phyloP scores from a whole-genome alignment of 2,329 filamentous ascomycete genomes.

The Monilinia polystroma region DNA sequence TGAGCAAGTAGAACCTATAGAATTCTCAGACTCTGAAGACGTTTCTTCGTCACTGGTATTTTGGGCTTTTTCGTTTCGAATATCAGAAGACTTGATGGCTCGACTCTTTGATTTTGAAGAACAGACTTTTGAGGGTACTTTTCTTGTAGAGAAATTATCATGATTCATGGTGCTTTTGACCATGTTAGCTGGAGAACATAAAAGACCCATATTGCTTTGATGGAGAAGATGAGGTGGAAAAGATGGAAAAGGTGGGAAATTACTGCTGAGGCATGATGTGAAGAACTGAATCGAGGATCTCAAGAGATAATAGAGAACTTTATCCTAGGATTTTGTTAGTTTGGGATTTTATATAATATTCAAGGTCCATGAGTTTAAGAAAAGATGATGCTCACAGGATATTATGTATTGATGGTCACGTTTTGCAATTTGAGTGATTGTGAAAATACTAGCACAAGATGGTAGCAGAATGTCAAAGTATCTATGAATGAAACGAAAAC shows the following conservation, averaged over 20 bases:
- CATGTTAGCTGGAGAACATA: not conserved
- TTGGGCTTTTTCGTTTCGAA: not conserved
- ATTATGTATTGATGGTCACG: not conserved
- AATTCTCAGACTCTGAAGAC: too few species aligned
- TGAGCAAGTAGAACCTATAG: not conserved
- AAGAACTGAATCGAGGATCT: too few species aligned
- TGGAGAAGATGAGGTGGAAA: not conserved
- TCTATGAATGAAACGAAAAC: too few species aligned
- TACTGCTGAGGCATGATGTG: conserved; percentile 8
- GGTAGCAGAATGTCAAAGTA: not conserved
- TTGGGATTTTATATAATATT: rapidly evolving
- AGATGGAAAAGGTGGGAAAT: not conserved
- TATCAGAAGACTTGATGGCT: not conserved
- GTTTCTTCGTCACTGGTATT: not conserved
- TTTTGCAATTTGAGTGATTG: not conserved
- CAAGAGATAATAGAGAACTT: not conserved
- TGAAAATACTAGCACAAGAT: not conserved
- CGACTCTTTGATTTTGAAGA: not conserved
- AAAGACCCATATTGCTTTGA: not conserved
- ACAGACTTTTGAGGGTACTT: not conserved
- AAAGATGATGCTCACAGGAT: not conserved
- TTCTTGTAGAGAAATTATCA: not conserved
- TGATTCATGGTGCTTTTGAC: not conserved
- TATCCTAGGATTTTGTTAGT: not conserved
- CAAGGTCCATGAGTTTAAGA: rapidly evolving